Evolutionary conservation across 2,329 filamentous ascomycete genomes (phyloP).

Genomic region (Xylariaceae sp.): DNA sequence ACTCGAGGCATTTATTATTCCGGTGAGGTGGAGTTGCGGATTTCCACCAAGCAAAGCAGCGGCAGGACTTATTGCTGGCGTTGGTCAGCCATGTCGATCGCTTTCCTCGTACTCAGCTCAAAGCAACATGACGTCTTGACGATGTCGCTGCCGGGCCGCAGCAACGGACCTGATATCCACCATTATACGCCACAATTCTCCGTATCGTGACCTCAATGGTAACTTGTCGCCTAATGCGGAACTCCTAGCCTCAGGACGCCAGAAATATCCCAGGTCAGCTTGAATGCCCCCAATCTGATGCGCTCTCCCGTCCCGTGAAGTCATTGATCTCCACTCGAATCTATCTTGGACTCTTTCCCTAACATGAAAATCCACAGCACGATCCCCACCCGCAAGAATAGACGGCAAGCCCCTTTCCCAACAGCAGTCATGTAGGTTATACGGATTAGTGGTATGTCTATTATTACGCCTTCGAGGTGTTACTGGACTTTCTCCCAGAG

Average conservation of each 20-base stretch:
- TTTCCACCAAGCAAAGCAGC: background rate
- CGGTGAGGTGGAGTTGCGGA: background rate
- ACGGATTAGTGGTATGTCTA: background rate
- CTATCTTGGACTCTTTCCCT: slow-evolving; percentile 21
- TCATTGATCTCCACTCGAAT: slow-evolving; percentile 23
- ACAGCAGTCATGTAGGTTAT: background rate
- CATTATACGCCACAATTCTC: no score
- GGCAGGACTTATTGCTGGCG: background rate
- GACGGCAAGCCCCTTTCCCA: slow-evolving; percentile 23
- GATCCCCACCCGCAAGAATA: slow-evolving; percentile 28
- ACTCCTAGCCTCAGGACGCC: slow-evolving; percentile 25
- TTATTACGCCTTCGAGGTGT: background rate
- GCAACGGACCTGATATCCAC: background rate
- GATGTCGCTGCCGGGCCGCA: background rate
- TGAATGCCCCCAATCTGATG: slow-evolving; percentile 9
- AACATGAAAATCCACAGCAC: slow-evolving; percentile 21
- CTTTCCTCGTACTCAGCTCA: slow-evolving; percentile 3
- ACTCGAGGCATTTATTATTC: background rate
- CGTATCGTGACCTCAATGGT: slow-evolving; percentile 3
- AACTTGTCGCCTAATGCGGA: slow-evolving; percentile 10
- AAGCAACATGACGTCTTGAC: slow-evolving; percentile 5
- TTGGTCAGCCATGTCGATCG: background rate
- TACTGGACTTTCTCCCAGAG: slow-evolving; percentile 2
- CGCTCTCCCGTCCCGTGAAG: slow-evolving; percentile 28
- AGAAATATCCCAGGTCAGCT: slow-evolving; percentile 24